These are phyloP conservation scores for Trapa bicornis DNA, from an alignment of 345 rosid genomes.

Conservation along the genomic window DNA sequence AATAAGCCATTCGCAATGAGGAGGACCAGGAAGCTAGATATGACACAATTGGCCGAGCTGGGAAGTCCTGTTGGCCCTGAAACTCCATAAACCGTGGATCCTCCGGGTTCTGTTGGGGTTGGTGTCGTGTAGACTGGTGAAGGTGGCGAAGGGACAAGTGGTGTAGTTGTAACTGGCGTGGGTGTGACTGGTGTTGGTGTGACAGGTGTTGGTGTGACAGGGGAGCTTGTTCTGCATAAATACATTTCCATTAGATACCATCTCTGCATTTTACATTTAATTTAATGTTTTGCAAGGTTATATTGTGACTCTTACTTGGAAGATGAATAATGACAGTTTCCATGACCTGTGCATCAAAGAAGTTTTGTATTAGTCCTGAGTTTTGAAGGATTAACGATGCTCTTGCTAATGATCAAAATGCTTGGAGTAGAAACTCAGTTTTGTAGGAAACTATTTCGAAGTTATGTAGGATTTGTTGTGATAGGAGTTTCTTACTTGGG, in stretches of 20 bases:
- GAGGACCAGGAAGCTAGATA: slow-evolving; percentile 28
- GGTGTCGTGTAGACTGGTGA: slow-evolving; percentile 19
- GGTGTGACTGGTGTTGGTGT: slow-evolving; percentile 18
- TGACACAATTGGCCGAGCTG: slow-evolving; percentile 46
- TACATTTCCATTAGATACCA: neutral
- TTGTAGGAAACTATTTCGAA: neutral
- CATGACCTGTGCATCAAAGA: slow-evolving; percentile 46
- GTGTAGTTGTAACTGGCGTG: slow-evolving; percentile 13
- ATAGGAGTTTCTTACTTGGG: slow-evolving; percentile 64
- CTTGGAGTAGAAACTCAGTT: neutral
- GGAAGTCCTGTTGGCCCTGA: slow-evolving; percentile 79
- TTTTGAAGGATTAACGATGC: slow-evolving; percentile 9
- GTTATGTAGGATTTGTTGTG: neutral
- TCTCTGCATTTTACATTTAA: neutral
- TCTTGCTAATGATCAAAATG: neutral
- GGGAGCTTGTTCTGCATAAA: slow-evolving; percentile 47
- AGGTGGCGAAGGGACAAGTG: slow-evolving; percentile 3
- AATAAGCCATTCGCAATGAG: slow-evolving; percentile 26
- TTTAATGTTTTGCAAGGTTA: neutral
- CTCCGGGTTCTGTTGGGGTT: slow-evolving; percentile 20
- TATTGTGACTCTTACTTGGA: slow-evolving; percentile 19
- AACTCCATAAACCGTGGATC: slow-evolving; percentile 25
- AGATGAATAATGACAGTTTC: slow-evolving; percentile 53
- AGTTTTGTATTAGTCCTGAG: neutral
- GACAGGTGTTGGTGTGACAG: slow-evolving; percentile 34